Evolutionary conservation across 1,139 yeast genomes (phyloP).

Genomic region (Chernovozyma aurita): DNA sequence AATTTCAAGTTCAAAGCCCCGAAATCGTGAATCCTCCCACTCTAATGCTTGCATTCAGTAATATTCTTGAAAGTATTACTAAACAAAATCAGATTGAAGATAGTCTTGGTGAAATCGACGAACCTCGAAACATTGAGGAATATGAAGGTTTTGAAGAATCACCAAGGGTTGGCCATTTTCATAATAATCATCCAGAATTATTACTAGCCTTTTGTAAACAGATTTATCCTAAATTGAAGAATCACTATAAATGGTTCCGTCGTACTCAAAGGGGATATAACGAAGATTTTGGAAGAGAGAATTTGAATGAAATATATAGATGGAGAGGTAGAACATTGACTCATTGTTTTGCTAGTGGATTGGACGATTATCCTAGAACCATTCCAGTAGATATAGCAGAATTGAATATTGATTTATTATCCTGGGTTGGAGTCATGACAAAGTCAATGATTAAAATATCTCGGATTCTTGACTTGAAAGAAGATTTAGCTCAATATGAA

Average conservation of each 20-base stretch:
- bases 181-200: constrained; percentile 58
- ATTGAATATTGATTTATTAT: constrained; percentile 78
- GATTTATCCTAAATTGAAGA: constrained; percentile 71
- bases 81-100: constrained; percentile 12
- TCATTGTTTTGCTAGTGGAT: constrained; percentile 88
- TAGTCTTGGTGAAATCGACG: constrained; percentile 18
- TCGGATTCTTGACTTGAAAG: constrained; percentile 49
- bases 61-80: constrained; percentile 46
- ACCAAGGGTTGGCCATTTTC: constrained; percentile 41
- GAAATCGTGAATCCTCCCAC: constrained; percentile 96
- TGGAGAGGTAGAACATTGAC: constrained; percentile 91
- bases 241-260: constrained; percentile 85
- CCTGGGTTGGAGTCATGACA: constrained; percentile 95
- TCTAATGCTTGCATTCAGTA: constrained; percentile 71
- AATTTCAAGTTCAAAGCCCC: constrained; percentile 83
- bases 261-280: constrained; percentile 72
- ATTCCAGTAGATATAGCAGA: constrained; percentile 81
- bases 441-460: constrained; percentile 77
- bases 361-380: constrained; percentile 94
- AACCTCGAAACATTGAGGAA: constrained; percentile 18
- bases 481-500: constrained; percentile 52
- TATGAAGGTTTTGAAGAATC: constrained; percentile 12
- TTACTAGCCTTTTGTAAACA: constrained; percentile 56
- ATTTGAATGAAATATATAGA: constrained; percentile 66
- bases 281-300: constrained; percentile 66